A percentile compares a stretch with the other conserved stretches of the same genome.
Conservation (phyloP, 192 early-diverging fungal species). For the Entophlyctis luteolus region DNA sequence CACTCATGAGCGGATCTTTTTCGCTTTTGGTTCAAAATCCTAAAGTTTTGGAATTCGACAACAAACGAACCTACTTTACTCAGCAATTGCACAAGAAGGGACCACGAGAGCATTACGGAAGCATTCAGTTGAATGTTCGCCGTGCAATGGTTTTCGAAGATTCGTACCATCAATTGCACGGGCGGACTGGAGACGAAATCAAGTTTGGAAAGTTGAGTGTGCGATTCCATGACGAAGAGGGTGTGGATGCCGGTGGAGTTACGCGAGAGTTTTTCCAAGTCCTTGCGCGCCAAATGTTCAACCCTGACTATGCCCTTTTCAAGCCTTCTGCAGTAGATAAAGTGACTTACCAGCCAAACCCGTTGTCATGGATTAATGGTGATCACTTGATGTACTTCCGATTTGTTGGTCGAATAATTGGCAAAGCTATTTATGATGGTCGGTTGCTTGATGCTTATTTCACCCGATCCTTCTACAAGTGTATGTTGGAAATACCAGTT, state of each 20-base stretch:
- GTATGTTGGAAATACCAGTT: slow-evolving; percentile 85
- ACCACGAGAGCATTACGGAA: slow-evolving; percentile 60
- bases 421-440: slow-evolving; percentile 98
- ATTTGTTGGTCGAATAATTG: slow-evolving; percentile 97
- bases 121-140: slow-evolving; percentile 84
- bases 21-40: slow-evolving; percentile 94
- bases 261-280: slow-evolving; percentile 98
- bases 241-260: slow-evolving; percentile 96
- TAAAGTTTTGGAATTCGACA: slow-evolving; percentile 98
- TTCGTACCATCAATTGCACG: slow-evolving; percentile 90
- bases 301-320: slow-evolving; percentile 97
- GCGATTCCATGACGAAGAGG: slow-evolving; percentile 92
- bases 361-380: slow-evolving; percentile 82
- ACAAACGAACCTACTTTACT: slow-evolving; percentile 96
- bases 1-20: slow-evolving; percentile 93
- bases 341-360: slow-evolving; percentile 97
- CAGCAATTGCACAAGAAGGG: slow-evolving; percentile 89
- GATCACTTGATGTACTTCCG: slow-evolving; percentile 95
- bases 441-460: slow-evolving; percentile 93
- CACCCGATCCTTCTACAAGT: slow-evolving; percentile 98
- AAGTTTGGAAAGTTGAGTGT: slow-evolving; percentile 90
- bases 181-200: slow-evolving; percentile 86
- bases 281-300: slow-evolving; percentile 94
- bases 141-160: slow-evolving; percentile 94
- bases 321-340: slow-evolving; percentile 91